These are phyloP conservation scores for Kickxella alabastrina DNA, from an alignment of 192 early-diverging fungal species.

Conservation along the genomic window DNA sequence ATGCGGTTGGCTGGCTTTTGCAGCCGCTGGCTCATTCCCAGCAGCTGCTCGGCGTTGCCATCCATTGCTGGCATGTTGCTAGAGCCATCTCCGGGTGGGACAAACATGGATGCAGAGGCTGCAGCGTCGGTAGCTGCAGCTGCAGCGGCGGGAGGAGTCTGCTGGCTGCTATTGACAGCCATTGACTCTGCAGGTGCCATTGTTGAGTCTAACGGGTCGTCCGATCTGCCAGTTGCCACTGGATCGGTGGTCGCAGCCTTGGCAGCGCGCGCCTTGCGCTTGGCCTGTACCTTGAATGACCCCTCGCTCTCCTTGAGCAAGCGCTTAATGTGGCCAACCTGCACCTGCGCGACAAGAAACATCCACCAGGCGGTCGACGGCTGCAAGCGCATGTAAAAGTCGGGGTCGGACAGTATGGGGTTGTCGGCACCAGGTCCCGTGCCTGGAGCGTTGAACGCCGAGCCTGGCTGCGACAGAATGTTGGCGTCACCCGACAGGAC, in stretches of 20 bases:
- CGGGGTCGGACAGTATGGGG: slow-evolving; percentile 46
- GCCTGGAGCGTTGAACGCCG: slow-evolving; percentile 47
- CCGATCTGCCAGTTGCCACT: neutral
- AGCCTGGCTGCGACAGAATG: slow-evolving; percentile 43
- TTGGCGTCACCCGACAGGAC: slow-evolving; percentile 40
- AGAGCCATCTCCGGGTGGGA: neutral
- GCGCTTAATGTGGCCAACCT: slow-evolving; percentile 52
- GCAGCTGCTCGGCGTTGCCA: slow-evolving; percentile 3
- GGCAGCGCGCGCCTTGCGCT: slow-evolving; percentile 20
- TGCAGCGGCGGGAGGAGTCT: neutral
- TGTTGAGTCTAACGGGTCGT: neutral
- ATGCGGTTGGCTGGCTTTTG: slow-evolving; percentile 24
- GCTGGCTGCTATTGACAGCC: neutral
- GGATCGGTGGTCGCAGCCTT: slow-evolving; percentile 6
- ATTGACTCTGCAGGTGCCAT: neutral
- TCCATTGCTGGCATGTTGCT: neutral
- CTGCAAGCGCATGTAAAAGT: slow-evolving; percentile 52
- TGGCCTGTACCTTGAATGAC: slow-evolving; percentile 38
- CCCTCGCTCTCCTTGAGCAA: slow-evolving; percentile 48
- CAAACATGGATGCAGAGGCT: neutral
- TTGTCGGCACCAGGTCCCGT: slow-evolving; percentile 50
- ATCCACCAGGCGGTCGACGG: slow-evolving; percentile 53
- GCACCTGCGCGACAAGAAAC: slow-evolving; percentile 50
- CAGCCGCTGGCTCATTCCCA: slow-evolving; percentile 12
- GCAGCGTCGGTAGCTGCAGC: neutral